A percentile compares a stretch with the other conserved stretches of the same genome.
phyloP scores from a whole-genome alignment of 768 basidiomycete species.

The Xerocomellus intermedius region DNA sequence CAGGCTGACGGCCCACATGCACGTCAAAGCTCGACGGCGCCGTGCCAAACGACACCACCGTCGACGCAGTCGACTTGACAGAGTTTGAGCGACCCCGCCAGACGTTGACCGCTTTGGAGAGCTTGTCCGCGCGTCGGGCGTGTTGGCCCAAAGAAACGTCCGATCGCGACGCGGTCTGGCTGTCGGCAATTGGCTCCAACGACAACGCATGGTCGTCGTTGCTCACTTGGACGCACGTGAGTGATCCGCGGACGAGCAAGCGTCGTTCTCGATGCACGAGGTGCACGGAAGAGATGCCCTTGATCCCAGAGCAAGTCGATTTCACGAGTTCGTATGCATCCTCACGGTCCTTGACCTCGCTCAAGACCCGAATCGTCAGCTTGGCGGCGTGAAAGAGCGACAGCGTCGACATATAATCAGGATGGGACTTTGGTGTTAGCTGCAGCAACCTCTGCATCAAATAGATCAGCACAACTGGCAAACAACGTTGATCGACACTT shows the following conservation, averaged over 20 bases:
- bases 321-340: slow-evolving; percentile 82
- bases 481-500: slow-evolving; percentile 25
- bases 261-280: slow-evolving; percentile 74
- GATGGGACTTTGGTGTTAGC: slow-evolving; percentile 65
- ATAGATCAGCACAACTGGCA: slow-evolving; percentile 3
- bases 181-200: not conserved
- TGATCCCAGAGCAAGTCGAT: slow-evolving; percentile 54
- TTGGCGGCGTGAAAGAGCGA: slow-evolving; percentile 66
- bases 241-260: slow-evolving; percentile 64
- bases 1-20: slow-evolving; percentile 4
- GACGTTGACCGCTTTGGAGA: slow-evolving; percentile 43
- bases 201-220: slow-evolving; percentile 24
- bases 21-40: slow-evolving; percentile 32
- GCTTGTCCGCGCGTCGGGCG: slow-evolving; percentile 21
- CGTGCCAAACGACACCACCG: slow-evolving; percentile 26
- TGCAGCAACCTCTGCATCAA: slow-evolving; percentile 60
- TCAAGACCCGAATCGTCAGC: slow-evolving; percentile 71
- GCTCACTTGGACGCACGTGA: slow-evolving; percentile 43
- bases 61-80: slow-evolving; percentile 27
- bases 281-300: slow-evolving; percentile 50
- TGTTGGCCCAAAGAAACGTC: not conserved
- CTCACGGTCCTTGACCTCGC: slow-evolving; percentile 82
- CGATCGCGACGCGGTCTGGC: not conserved
- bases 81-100: slow-evolving; percentile 49
- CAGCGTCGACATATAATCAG: slow-evolving; percentile 67